A percentile compares a stretch with the other conserved stretches of the same genome.
phyloP scores from a whole-genome alignment of 768 basidiomycete genomes.

The Hericium coralloides region DNA sequence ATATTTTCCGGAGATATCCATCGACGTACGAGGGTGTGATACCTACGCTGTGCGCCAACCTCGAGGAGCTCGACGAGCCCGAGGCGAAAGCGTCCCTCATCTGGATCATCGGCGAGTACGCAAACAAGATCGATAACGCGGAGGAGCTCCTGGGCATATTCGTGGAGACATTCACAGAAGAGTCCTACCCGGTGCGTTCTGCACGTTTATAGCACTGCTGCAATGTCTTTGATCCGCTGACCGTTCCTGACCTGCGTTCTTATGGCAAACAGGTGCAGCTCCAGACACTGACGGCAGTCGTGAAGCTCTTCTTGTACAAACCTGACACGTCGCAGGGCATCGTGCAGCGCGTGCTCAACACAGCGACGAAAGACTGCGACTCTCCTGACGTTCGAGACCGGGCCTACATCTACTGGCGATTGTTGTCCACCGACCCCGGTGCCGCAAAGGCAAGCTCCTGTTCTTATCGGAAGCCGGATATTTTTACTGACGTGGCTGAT shows the following conservation, averaged over 20 bases:
- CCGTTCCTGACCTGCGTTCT: neutral
- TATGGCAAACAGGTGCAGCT: conserved; percentile 37
- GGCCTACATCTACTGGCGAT: conserved; percentile 96
- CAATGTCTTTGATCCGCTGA: neutral
- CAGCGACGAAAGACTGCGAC: conserved; percentile 95
- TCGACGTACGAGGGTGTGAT: conserved; percentile 96
- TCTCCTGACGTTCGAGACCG: conserved; percentile 94
- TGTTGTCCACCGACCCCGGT: conserved; percentile 89
- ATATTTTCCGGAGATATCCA: conserved; percentile 97
- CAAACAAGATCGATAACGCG: conserved; percentile 74
- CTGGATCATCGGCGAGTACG: conserved; percentile 99
- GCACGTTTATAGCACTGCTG: neutral
- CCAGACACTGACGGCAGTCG: conserved; percentile 87
- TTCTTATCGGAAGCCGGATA: neutral
- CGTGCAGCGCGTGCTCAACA: conserved; percentile 86
- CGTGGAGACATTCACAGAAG: conserved; percentile 89
- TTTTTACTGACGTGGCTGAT: neutral
- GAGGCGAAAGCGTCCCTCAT: conserved; percentile 97
- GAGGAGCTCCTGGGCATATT: conserved; percentile 86
- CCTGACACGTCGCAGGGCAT: conserved; percentile 88
- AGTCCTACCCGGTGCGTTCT: conserved; percentile 71
- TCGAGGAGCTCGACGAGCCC: conserved; percentile 95
- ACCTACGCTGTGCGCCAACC: conserved; percentile 86
- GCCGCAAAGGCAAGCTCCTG: conserved; percentile 72
- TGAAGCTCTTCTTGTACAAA: conserved; percentile 93